Evolutionary conservation across 2,329 filamentous ascomycete genomes (phyloP).

Genomic region (Incumbomyces lentus): DNA sequence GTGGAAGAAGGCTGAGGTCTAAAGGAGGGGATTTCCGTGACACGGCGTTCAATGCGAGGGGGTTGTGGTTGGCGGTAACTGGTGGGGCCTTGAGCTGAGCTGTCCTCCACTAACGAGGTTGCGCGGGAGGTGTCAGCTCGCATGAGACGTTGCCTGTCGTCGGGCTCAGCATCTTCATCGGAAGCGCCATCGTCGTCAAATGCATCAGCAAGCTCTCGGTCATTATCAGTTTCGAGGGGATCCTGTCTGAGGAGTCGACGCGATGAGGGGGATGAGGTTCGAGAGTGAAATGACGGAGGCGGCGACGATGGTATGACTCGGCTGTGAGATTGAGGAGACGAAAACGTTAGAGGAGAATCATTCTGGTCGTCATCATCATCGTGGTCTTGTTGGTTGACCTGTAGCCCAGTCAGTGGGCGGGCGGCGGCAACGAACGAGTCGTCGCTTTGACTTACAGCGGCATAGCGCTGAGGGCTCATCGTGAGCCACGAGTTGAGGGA

Average conservation of each 20-base stretch:
- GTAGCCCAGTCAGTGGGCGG: neutral
- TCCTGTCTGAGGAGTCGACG: conserved; percentile 45
- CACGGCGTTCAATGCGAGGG: conserved; percentile 33
- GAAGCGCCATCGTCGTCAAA: conserved; percentile 74
- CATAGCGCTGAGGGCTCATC: conserved; percentile 42
- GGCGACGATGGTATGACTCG: conserved; percentile 30
- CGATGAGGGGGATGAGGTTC: conserved; percentile 57
- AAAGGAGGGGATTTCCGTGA: conserved; percentile 47
- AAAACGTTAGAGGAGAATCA: conserved; percentile 22
- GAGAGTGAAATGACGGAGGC: conserved; percentile 76
- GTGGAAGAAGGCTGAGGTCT: conserved; percentile 20
- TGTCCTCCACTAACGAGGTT: neutral
- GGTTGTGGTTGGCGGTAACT: neutral
- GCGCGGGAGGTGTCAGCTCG: conserved; percentile 43
- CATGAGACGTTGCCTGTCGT: conserved; percentile 80
- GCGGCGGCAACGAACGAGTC: neutral
- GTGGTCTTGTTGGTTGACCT: conserved; percentile 28
- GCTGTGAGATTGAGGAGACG: conserved; percentile 22
- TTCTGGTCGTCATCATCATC: conserved; percentile 27
- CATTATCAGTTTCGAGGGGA: conserved; percentile 47
- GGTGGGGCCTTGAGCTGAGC: neutral
- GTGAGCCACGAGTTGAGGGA: conserved; percentile 24
- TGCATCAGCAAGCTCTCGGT: conserved; percentile 79
- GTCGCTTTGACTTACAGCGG: conserved; percentile 30
- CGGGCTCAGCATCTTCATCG: conserved; percentile 61